Evolutionary conservation across 2,329 filamentous ascomycete genomes (phyloP).

Genomic region (Colletotrichum limetticola): DNA sequence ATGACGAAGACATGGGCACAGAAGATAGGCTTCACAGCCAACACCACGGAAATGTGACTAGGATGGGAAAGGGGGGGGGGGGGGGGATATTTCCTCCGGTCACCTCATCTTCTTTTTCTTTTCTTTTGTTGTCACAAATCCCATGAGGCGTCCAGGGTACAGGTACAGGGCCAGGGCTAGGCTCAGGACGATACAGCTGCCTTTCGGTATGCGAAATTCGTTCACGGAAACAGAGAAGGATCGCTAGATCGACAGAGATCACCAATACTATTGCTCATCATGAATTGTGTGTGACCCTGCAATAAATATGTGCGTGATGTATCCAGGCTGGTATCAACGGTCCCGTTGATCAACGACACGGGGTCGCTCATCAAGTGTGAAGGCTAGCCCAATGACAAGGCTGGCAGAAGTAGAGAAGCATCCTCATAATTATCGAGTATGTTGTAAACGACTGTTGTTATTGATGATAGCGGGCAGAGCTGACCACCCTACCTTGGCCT

Average conservation of each 20-base stretch:
- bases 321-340: not conserved
- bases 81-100: too few species aligned
- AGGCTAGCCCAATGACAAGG: not conserved
- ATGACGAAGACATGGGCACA: constrained; percentile 17
- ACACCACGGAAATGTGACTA: not conserved
- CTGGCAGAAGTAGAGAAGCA: not conserved
- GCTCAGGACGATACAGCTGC: not conserved
- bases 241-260: not conserved
- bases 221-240: not conserved
- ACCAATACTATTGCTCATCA: not conserved
- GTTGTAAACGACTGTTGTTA: not conserved
- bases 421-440: not conserved
- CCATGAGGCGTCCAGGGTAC: not conserved
- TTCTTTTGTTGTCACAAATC: not conserved
- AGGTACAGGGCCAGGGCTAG: not conserved
- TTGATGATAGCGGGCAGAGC: not conserved
- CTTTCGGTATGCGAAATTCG: not conserved
- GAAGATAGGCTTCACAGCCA: constrained; percentile 21
- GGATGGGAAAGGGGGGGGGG: not conserved
- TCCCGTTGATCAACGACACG: not conserved
- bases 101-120: not conserved
- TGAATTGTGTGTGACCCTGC: not conserved
- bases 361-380: not conserved
- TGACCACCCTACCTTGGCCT: not conserved
- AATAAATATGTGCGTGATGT: not conserved